Evolutionary conservation across 495 filamentous ascomycete species (phyloP), one percentile per base, ranked within the genome.

Genomic region (Pseudevernia furfuracea): DNA sequence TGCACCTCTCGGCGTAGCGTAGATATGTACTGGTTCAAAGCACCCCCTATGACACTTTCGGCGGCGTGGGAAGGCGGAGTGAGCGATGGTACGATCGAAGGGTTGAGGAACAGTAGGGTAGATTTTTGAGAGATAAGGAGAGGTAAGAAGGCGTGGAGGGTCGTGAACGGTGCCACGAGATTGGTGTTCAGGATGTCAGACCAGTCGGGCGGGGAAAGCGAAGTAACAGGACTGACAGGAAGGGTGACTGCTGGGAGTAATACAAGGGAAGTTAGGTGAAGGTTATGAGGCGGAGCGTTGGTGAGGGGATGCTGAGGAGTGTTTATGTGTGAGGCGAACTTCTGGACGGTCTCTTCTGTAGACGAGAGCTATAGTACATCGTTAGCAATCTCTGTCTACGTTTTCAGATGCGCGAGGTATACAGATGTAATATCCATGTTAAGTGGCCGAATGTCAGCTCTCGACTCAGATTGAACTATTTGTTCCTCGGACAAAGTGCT

Each of bases 121-220:
- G 85, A 80, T 57, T 75, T 71, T 0, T 73, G 64, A 11, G 71
- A 60, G 17, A 84, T 86, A 53, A 97, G 80, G 34, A 89, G 84
- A 0, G 90, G 92, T 2, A 97, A 79, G 77, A 97, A 96, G 32
- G 88, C 82, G 72, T 96, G 91, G 15, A 90, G 81, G 0, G 87
- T 90, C 62, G 96, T 81, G 66, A 97, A 88, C 7, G 95, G 92
- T n/a, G 89, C 87, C 37, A 97, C 82, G n/a, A 97, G 81, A 61
- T 92, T 90, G 8, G 89, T 89, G 77, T 96, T 96, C 68, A 97
- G 81, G 19, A 88, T 87, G 71, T 97, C 91, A 61, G 89, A 88
- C 82, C 93, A 96, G 66, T 83, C 82, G 25, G 87, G 88, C 0
- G 89, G 84, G 12, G 91, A 84, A 63, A 96, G 85, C 7, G 88